Evolutionary conservation across 2,329 filamentous ascomycete species (phyloP).

Genomic region (Xylariaceae sp.): DNA sequence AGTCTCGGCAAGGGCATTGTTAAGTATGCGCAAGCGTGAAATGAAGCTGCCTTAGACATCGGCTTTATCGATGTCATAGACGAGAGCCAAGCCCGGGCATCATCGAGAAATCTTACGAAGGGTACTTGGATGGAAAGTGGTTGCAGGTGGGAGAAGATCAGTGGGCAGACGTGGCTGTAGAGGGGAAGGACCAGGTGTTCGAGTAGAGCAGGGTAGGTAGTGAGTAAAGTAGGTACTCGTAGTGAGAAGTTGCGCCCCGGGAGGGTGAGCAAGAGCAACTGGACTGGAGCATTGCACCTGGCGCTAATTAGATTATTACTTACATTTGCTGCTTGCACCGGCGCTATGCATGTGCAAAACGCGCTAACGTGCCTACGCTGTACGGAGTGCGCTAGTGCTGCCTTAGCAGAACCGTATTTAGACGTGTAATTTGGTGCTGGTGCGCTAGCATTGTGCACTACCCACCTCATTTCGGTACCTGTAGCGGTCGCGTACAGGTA

Average conservation of each 20-base stretch:
- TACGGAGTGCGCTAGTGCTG: background rate
- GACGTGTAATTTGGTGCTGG: too few species aligned
- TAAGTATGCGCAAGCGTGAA: background rate
- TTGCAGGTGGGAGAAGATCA: too few species aligned
- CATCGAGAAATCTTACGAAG: background rate
- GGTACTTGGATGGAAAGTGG: background rate
- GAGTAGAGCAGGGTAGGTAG: background rate
- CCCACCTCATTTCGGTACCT: too few species aligned
- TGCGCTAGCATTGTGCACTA: too few species aligned
- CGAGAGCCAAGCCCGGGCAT: slow-evolving; percentile 11
- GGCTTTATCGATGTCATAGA: slow-evolving; percentile 17
- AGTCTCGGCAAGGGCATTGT: background rate
- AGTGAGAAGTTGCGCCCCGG: too few species aligned
- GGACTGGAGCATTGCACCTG: too few species aligned
- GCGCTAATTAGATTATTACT: background rate
- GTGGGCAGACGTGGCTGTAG: slow-evolving; percentile 10
- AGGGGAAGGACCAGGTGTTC: background rate
- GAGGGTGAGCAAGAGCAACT: background rate
- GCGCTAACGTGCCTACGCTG: background rate
- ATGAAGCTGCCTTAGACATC: slow-evolving; percentile 8
- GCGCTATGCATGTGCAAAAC: background rate
- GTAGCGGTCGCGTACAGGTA: too few species aligned
- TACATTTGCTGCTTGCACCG: background rate
- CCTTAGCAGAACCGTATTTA: background rate
- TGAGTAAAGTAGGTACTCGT: too few species aligned